Conservation (phyloP, 176 grass and related monocot species). For the Juncus effusus region DNA sequence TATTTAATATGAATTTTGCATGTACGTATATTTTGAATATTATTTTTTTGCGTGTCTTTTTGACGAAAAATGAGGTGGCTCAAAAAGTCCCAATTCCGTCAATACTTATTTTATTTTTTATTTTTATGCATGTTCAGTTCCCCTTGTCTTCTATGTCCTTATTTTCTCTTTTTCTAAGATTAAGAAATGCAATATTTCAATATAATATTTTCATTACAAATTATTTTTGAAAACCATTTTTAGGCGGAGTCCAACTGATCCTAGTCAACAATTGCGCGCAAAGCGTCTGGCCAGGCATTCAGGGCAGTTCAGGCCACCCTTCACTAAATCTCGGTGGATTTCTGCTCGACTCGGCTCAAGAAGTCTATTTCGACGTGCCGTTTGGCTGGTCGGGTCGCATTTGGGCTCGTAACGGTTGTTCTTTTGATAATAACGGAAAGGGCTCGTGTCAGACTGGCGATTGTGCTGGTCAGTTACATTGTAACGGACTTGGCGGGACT, state of each 20-base stretch:
- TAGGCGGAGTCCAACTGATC: slow-evolving; percentile 63
- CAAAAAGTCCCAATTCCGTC: too few species aligned
- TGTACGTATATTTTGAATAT: not conserved
- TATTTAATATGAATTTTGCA: not conserved
- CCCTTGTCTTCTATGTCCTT: too few species aligned
- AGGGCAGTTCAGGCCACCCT: slow-evolving; percentile 53
- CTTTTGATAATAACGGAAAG: slow-evolving; percentile 39
- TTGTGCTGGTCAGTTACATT: slow-evolving; percentile 29
- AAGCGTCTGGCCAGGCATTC: slow-evolving; percentile 71
- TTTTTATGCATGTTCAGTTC: not conserved
- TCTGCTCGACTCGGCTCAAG: slow-evolving; percentile 51
- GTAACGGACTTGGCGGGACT: slow-evolving; percentile 23
- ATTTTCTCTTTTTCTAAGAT: too few species aligned
- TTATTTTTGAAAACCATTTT: not conserved
- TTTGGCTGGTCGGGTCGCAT: slow-evolving; percentile 70
- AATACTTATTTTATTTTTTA: too few species aligned
- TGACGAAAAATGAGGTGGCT: too few species aligned
- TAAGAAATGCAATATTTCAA: too few species aligned
- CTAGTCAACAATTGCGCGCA: slow-evolving; percentile 91
- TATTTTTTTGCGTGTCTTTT: too few species aligned
- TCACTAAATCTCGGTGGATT: slow-evolving; percentile 73
- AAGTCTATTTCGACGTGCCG: slow-evolving; percentile 58
- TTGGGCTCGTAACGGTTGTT: slow-evolving; percentile 75
- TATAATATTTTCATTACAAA: too few species aligned
- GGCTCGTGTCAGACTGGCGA: slow-evolving; percentile 43